These are phyloP conservation scores for Yarrowia phangngaensis DNA, from an alignment of 805 yeast genomes.

Conservation along the genomic window DNA sequence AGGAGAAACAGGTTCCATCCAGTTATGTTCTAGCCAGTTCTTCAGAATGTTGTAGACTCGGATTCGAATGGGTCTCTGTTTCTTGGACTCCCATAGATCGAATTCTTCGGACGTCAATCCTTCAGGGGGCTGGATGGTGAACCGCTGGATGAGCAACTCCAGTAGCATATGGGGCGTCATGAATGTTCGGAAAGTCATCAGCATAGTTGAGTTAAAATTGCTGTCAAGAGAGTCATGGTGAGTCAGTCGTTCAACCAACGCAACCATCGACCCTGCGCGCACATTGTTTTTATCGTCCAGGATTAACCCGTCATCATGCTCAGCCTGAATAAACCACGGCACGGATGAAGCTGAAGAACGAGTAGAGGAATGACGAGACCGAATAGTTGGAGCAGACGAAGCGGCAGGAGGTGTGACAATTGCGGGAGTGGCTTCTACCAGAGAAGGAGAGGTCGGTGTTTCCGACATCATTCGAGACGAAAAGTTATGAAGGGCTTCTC, in stretches of 20 bases:
- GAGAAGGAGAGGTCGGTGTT: neutral
- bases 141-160: conserved; percentile 57
- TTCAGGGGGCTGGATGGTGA: conserved; percentile 75
- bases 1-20: conserved; percentile 46
- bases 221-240: conserved; percentile 61
- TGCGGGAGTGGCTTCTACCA: neutral
- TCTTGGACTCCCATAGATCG: conserved; percentile 67
- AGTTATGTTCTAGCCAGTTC: conserved; percentile 61
- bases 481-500: conserved; percentile 20
- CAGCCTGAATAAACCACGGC: conserved; percentile 53
- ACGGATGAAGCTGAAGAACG: conserved; percentile 7
- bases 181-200: conserved; percentile 73
- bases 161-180: conserved; percentile 62
- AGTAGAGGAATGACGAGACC: conserved; percentile 10
- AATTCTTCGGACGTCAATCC: conserved; percentile 81
- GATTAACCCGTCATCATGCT: conserved; percentile 47
- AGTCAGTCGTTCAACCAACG: conserved; percentile 74
- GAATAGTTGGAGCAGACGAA: conserved; percentile 1
- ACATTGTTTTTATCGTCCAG: conserved; percentile 67
- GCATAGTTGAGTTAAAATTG: conserved; percentile 61
- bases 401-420: neutral
- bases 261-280: conserved; percentile 79
- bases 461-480: conserved; percentile 20
- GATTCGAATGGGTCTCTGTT: conserved; percentile 61
- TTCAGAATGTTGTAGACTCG: conserved; percentile 66